Evolutionary conservation across 2,329 filamentous ascomycete genomes (phyloP), one percentile per base, ranked within the genome.

Genomic region (Cercospora sp.): DNA sequence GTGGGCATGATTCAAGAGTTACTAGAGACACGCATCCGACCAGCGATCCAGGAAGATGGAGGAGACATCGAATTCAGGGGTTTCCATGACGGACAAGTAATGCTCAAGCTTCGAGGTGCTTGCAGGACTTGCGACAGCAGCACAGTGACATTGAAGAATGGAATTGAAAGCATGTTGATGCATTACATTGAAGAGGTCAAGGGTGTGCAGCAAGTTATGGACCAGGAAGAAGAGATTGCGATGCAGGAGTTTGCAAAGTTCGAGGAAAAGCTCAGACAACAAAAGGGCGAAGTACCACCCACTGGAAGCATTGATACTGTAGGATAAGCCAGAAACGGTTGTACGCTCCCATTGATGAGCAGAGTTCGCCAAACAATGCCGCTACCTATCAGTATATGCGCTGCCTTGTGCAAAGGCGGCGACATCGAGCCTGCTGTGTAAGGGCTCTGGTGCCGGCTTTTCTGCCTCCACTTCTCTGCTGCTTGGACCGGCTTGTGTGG

Each of bases 1-100:
- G 91, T 99, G 8, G 91, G 93, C 67, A 98, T 98, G 95, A 98
- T 99, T 82, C 97, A 98, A 83, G 95, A 99, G 82, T 83, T 99
- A 33, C 85, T 99, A 39, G 95, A 99, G 81, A 99, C 95, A 28
- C 87, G 95, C 70, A 97, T 99, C 76, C 87, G 95, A 53, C 95
- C 95, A 0, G 92, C 94, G 0, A 99, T 99, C 70, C 95, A 98
- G 80, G 95, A 98, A 79, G 95, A 99, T 74, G 95, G 95, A 59
- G 95, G 95, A 57, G 95, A 99, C 79, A 98, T 99, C 76, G 95
- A 99, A 79, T 96, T 94, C 79, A 86, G 92, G 18, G 94, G 94
- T 0, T 98, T 98, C 75, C 87, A 93, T 73, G 87, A 93, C 74
- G 95, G 95, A 0, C 87, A 90, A 70, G 95, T 80, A 1, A 66